A percentile compares a stretch with the other conserved stretches of the same genome.
These are phyloP conservation scores for Phytophthora pini DNA, from an alignment of 352 stramenopile species.

Conservation along the genomic window DNA sequence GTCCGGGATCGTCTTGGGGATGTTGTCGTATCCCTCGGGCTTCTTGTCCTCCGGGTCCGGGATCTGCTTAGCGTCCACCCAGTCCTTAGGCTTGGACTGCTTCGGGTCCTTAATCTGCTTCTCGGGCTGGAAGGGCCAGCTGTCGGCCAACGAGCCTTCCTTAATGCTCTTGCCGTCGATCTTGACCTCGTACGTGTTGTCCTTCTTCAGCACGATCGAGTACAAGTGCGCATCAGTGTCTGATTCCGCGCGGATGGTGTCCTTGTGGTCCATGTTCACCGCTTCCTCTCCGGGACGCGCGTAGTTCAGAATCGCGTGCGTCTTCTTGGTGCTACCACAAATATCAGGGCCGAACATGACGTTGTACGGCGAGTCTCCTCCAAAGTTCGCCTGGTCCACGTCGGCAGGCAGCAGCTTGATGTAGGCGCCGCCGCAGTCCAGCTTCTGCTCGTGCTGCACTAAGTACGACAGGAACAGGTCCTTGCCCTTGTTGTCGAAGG, in stretches of 20 bases:
- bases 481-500: slow-evolving; percentile 91
- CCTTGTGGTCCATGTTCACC: slow-evolving; percentile 92
- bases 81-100: slow-evolving; percentile 97
- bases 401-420: slow-evolving; percentile 97
- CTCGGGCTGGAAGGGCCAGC: slow-evolving; percentile 96
- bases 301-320: slow-evolving; percentile 99
- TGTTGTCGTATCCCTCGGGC: slow-evolving; percentile 99
- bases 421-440: slow-evolving; percentile 99
- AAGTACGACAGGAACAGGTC: slow-evolving; percentile 96
- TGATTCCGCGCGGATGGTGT: slow-evolving; percentile 78
- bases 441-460: slow-evolving; percentile 98
- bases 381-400: slow-evolving; percentile 94
- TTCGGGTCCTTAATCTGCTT: slow-evolving; percentile 98
- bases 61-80: slow-evolving; percentile 97
- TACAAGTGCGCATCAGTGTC: slow-evolving; percentile 96
- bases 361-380: slow-evolving; percentile 94
- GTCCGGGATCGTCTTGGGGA: slow-evolving; percentile 97
- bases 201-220: slow-evolving; percentile 96
- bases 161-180: slow-evolving; percentile 97
- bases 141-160: slow-evolving; percentile 91
- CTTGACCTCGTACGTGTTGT: slow-evolving; percentile 98
- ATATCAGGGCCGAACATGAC: slow-evolving; percentile 99
- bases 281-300: slow-evolving; percentile 94
- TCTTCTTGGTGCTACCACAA: slow-evolving; percentile 97
- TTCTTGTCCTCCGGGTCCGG: slow-evolving; percentile 97